These are phyloP conservation scores for Chaetoceros tenuissimus DNA, from an alignment of 108 stramenopile species.

Conservation along the genomic window DNA sequence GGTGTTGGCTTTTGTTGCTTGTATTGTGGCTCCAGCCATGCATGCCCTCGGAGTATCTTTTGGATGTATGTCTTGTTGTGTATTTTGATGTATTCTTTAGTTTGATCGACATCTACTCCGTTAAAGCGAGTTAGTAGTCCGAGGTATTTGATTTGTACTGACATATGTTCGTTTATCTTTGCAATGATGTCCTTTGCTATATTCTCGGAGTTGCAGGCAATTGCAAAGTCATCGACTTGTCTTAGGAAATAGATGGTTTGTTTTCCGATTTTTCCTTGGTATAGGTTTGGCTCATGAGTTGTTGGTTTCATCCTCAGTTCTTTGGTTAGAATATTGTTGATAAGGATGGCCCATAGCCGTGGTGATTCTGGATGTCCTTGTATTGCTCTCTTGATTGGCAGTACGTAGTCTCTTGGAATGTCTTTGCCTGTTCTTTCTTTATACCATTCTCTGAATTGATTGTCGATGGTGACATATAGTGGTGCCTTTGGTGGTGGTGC, in stretches of 20 bases:
- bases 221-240: constrained; percentile 15
- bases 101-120: no score
- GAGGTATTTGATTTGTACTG: no score
- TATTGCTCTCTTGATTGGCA: background rate
- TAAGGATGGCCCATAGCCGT: constrained; percentile 12
- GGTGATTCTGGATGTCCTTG: constrained; percentile 7
- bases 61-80: no score
- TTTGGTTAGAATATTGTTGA: background rate
- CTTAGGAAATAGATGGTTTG: constrained; percentile 1
- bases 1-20: no score
- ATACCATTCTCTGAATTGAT: background rate
- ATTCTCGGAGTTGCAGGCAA: no score
- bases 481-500: background rate
- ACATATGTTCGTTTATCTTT: no score
- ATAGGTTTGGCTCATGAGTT: constrained; percentile 10
- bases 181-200: no score
- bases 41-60: no score
- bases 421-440: background rate
- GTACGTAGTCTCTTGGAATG: constrained; percentile 2
- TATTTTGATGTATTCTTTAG: no score
- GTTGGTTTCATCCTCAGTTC: constrained; percentile 4
- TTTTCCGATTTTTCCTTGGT: constrained; percentile 5
- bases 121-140: no score
- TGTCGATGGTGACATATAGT: background rate
- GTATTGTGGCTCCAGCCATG: no score